A percentile compares a stretch with the other conserved stretches of the same genome.
Conservation (phyloP, 1,139 yeast species). For the Pichia kudriavzevii region DNA sequence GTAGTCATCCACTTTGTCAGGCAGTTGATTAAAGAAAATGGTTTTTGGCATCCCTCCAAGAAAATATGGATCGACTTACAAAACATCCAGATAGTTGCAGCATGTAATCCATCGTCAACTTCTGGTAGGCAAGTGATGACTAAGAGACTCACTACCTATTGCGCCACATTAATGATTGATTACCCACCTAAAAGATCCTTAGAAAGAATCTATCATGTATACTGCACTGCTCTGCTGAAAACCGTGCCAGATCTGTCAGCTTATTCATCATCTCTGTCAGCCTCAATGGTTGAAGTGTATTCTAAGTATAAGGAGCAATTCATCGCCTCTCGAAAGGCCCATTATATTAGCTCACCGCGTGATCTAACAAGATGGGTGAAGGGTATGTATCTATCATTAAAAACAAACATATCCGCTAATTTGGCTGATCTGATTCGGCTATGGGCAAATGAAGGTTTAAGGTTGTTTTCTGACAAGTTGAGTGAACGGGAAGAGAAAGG, state of each 20-base stretch:
- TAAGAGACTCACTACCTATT: constrained; percentile 63
- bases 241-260: constrained; percentile 57
- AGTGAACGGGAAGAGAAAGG: constrained; percentile 40
- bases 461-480: constrained; percentile 72
- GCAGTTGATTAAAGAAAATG: constrained; percentile 64
- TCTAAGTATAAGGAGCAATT: constrained; percentile 36
- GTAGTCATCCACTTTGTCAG: constrained; percentile 67
- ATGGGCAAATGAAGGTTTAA: constrained; percentile 77
- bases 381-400: constrained; percentile 60
- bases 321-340: constrained; percentile 35
- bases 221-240: constrained; percentile 52
- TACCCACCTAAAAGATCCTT: constrained; percentile 69
- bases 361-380: constrained; percentile 85
- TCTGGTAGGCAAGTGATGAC: constrained; percentile 61
- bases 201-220: constrained; percentile 56
- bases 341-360: constrained; percentile 81
- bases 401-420: constrained; percentile 23
- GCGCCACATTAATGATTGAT: constrained; percentile 64
- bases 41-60: constrained; percentile 66
- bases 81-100: constrained; percentile 80
- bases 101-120: constrained; percentile 87
- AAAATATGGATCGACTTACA: constrained; percentile 61
- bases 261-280: constrained; percentile 44
- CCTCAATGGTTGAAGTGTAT: constrained; percentile 65
- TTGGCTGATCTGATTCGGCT: constrained; percentile 42